These are phyloP conservation scores for Apiotrichum siamense DNA, from an alignment of 1,284 basidiomycete species.

Conservation along the genomic window DNA sequence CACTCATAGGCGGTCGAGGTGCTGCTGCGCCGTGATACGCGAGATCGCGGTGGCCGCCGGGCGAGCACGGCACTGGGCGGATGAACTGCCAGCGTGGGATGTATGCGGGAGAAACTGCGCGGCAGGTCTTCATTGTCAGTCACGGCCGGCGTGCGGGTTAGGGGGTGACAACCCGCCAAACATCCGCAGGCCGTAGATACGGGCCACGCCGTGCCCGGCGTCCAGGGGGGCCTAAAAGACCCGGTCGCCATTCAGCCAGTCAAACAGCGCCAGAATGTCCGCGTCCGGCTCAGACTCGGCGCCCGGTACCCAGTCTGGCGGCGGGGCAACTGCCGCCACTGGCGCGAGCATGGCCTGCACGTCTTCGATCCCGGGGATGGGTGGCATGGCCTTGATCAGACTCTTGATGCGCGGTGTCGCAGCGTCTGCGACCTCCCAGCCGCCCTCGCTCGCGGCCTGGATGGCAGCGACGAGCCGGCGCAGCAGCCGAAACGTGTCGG, in stretches of 20 bases:
- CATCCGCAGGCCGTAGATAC: too few relatives aligned
- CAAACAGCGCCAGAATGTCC: slow-evolving; percentile 15
- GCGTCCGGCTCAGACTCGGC: slow-evolving; percentile 4
- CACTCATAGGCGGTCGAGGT: too few relatives aligned
- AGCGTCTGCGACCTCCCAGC: slow-evolving; percentile 14
- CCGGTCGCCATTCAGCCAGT: slow-evolving; percentile 17
- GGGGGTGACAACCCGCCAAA: too few relatives aligned
- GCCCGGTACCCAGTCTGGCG: background rate
- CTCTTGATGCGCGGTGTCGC: slow-evolving; percentile 11
- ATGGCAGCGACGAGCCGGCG: slow-evolving; percentile 5
- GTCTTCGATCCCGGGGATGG: slow-evolving; percentile 13
- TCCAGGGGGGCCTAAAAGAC: too few relatives aligned
- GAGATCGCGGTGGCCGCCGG: too few relatives aligned
- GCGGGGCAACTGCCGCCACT: background rate
- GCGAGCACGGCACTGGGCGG: too few relatives aligned
- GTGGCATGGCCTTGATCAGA: slow-evolving; percentile 11
- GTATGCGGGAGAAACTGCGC: too few relatives aligned
- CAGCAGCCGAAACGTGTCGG: slow-evolving; percentile 5
- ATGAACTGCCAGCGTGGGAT: too few relatives aligned
- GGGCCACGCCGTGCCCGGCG: too few relatives aligned
- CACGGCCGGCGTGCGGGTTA: too few relatives aligned
- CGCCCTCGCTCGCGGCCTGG: slow-evolving; percentile 1
- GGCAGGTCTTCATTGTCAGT: too few relatives aligned
- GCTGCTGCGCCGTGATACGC: too few relatives aligned
- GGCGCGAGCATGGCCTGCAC: slow-evolving; percentile 5